Evolutionary conservation across 805 yeast species (phyloP), one percentile per base, ranked within the genome.

Genomic region (Sugiyamaella boreocaroliniensis): DNA sequence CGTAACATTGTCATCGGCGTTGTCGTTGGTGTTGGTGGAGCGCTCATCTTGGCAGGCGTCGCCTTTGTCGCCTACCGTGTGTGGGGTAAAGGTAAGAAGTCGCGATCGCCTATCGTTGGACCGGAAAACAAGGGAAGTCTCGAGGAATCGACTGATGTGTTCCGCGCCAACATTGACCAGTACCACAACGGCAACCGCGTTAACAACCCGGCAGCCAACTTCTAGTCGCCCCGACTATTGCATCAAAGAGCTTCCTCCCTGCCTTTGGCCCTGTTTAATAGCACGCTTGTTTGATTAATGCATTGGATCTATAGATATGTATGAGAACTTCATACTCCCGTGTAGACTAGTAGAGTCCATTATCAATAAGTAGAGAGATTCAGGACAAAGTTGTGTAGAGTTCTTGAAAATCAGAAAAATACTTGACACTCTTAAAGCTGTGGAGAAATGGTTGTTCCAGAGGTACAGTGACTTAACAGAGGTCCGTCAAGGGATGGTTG

Each of bases 1-100:
- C 73, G 78, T 51, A 76, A 76, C 52, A 76, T 83, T 37, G 79
- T 84, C 20, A 76, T 83, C 49, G 89, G 89, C 41, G 82, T 83
- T 54, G 83, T 80, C 29, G 83, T 84, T 5, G 89, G 89, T 51
- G 76, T 85, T 12, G 87, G 87, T 49, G 81, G 82, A 0, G 86
- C 90, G 0, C 64, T 82, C n/a, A 66, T 74, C 1, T 52, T 73
- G 42, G 73, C 72, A 4, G 72, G 67, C 6, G 67, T 70, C n/a
- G 68, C 65, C 6, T 59, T 61, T 48, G 59, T 61, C 12, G 55
- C 40, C 29, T 60, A 48, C 49, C 43, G 61, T 37, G 20, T 58
- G 14, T 53, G 60, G 57, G 50, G 58, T 44, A 56, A 51, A 47
- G 57, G 56, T 48, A 50, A 50, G 61, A 49, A 20, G 29, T 46